Conservation (phyloP, 495 filamentous ascomycete species). For the Talaromyces proteolyticus region DNA sequence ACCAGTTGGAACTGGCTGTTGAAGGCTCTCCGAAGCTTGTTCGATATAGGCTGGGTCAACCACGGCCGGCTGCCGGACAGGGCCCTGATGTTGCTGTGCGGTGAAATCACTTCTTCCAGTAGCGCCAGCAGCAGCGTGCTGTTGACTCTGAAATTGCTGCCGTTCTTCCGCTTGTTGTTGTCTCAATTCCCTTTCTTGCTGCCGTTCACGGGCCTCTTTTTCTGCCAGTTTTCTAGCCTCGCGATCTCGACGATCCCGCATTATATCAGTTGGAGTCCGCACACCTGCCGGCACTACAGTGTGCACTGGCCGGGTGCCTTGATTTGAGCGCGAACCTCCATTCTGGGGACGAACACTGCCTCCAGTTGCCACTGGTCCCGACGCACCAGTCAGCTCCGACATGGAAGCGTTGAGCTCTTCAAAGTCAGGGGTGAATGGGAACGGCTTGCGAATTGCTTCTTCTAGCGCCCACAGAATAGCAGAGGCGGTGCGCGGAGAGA, state of each 20-base stretch:
- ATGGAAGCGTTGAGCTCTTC: constrained; percentile 92
- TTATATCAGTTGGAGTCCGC: constrained; percentile 63
- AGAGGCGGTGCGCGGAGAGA: constrained; percentile 60
- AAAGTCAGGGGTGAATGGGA: constrained; percentile 76
- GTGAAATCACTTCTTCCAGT: constrained; percentile 33
- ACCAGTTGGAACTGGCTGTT: constrained; percentile 13
- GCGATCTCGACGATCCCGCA: constrained; percentile 63
- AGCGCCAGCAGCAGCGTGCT: constrained; percentile 55
- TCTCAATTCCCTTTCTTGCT: constrained; percentile 41
- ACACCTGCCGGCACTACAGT: constrained; percentile 37
- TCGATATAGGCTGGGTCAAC: constrained; percentile 3
- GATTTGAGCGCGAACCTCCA: constrained; percentile 38
- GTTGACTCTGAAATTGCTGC: constrained; percentile 21
- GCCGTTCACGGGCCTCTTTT: constrained; percentile 42
- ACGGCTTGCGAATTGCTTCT: constrained; percentile 78
- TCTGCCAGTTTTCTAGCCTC: constrained; percentile 63
- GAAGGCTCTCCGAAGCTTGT: constrained; percentile 9
- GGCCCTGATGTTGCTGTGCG: constrained; percentile 30
- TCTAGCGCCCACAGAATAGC: constrained; percentile 90
- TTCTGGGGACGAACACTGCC: constrained; percentile 42
- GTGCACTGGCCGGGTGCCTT: constrained; percentile 40
- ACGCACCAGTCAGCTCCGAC: constrained; percentile 70
- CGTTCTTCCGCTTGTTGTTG: constrained; percentile 48
- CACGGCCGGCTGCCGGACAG: background rate
- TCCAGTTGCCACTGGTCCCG: constrained; percentile 29